phyloP scores from a whole-genome alignment of 441 rosid genomes.

The Adansonia rubrostipa region DNA sequence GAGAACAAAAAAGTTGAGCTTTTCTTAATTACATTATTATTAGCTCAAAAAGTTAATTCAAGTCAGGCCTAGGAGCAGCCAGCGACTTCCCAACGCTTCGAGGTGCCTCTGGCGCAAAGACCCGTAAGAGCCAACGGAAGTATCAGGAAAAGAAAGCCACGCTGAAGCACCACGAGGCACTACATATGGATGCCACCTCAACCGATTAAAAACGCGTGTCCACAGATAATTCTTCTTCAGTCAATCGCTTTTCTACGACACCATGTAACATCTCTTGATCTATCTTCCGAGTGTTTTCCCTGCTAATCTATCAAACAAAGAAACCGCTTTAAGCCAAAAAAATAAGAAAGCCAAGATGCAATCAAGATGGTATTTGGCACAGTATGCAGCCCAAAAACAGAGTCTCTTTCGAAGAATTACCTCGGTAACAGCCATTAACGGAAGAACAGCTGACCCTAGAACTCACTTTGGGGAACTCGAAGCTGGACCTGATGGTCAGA shows the following conservation, averaged over 20 bases:
- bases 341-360: constrained; percentile 32
- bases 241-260: neutral
- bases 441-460: constrained; percentile 48
- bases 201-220: constrained; percentile 34
- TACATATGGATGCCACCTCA: constrained; percentile 32
- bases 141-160: neutral
- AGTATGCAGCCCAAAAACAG: constrained; percentile 5
- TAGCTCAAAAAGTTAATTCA: neutral
- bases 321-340: neutral
- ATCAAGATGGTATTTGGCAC: constrained; percentile 25
- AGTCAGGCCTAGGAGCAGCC: neutral
- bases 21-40: neutral
- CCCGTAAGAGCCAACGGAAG: neutral
- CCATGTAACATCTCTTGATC: neutral
- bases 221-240: neutral
- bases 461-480: constrained; percentile 46
- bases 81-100: constrained; percentile 26
- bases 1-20: neutral
- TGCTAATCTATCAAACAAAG: neutral
- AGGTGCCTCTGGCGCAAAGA: constrained; percentile 13
- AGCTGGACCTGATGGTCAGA: constrained; percentile 25
- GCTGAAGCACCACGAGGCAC: neutral
- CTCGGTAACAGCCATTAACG: constrained; percentile 31
- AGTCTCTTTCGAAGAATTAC: constrained; percentile 34
- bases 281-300: neutral